A percentile compares a stretch with the other conserved stretches of the same genome.
Evolutionary conservation across 2,329 filamentous ascomycete genomes (phyloP).

Genomic region (Epichloe aotearoae): DNA sequence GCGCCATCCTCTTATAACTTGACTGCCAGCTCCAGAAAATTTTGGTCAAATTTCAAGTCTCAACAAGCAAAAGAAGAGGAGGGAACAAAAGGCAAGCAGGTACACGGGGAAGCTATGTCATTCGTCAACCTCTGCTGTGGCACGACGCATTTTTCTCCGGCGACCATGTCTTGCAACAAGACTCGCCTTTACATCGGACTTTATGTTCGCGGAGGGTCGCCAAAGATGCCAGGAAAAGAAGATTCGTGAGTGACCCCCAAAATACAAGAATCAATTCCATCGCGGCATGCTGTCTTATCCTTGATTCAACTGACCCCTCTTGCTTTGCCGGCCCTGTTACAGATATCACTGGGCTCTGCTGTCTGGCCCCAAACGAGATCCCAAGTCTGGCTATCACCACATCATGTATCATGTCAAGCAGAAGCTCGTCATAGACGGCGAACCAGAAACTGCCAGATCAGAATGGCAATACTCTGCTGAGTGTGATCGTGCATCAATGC

Average conservation of each 20-base stretch:
- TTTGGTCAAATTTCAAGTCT: background rate
- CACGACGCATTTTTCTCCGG: background rate
- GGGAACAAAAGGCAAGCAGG: background rate
- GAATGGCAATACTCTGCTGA: conserved; percentile 5
- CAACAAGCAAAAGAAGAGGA: background rate
- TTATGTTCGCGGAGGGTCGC: conserved; percentile 4
- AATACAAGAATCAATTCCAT: no score
- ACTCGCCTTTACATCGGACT: conserved; percentile 6
- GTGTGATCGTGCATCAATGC: conserved; percentile 2
- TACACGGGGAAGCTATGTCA: background rate
- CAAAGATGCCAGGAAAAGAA: conserved; percentile 5
- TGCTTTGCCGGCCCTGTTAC: no score
- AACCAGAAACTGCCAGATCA: conserved; percentile 1
- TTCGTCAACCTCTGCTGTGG: background rate
- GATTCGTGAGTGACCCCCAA: conserved; percentile 3
- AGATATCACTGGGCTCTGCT: conserved; percentile 7
- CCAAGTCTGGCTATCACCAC: conserved; percentile 1
- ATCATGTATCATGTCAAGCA: conserved; percentile 7
- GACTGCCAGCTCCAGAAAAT: background rate
- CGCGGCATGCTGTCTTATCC: no score
- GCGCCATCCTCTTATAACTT: background rate
- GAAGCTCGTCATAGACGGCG: conserved; percentile 2
- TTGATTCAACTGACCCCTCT: no score
- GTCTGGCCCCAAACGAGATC: conserved; percentile 3
- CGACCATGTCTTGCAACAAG: conserved; percentile 1